These are phyloP conservation scores for Gentiana straminea DNA, from an alignment of 257 asterid genomes.

Conservation along the genomic window DNA sequence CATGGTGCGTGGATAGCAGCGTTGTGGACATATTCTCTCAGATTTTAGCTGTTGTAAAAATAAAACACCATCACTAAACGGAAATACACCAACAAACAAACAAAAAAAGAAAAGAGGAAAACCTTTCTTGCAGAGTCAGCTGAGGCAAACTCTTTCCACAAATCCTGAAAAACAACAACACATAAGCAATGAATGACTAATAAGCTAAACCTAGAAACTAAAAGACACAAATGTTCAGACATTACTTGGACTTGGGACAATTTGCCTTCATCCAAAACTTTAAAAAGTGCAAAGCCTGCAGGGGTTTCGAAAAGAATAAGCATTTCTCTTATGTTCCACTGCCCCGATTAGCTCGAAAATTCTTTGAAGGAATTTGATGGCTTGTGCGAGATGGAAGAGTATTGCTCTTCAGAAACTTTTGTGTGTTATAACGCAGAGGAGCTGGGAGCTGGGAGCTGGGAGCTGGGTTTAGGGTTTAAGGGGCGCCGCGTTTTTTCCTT, in stretches of 20 bases:
- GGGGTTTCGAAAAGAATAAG: constrained; percentile 46
- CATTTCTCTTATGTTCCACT: constrained; percentile 11
- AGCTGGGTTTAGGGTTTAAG: no score
- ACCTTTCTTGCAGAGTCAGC: constrained; percentile 82
- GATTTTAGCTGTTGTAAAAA: no score
- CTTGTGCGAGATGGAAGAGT: no score
- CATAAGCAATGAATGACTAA: not conserved
- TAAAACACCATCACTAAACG: not conserved
- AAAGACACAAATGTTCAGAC: not conserved
- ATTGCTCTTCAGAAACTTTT: no score
- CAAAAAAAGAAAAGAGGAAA: not conserved
- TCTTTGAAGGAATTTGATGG: no score
- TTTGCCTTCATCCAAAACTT: constrained; percentile 51
- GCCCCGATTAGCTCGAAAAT: no score
- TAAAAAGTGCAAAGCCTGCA: constrained; percentile 53
- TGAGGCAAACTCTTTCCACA: constrained; percentile 56
- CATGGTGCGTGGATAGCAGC: no score
- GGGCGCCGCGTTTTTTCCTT: no score
- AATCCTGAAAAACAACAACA: constrained; percentile 34
- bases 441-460: no score
- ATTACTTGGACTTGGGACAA: constrained; percentile 49
- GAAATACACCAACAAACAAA: not conserved
- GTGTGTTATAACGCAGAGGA: no score
- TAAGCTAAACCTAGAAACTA: not conserved
- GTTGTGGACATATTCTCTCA: no score